A percentile compares a stretch with the other conserved stretches of the same genome.
phyloP scores from a whole-genome alignment of 2,329 filamentous ascomycete species.

The Microthyrium microscopicum region DNA sequence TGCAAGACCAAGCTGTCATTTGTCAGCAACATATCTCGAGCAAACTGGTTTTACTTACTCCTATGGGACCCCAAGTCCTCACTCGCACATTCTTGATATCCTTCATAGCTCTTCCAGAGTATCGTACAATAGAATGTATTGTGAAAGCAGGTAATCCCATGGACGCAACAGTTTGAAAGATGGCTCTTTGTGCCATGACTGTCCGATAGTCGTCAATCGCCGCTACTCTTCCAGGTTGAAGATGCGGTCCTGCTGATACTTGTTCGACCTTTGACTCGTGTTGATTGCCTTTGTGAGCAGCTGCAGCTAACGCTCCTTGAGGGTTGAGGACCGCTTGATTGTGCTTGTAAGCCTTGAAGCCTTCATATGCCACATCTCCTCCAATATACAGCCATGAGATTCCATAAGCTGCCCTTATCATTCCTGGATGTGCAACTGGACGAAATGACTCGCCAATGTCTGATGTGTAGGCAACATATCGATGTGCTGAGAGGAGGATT shows the following conservation, averaged over 20 bases:
- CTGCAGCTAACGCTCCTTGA: conserved; percentile 29
- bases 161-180: conserved; percentile 80
- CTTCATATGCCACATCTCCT: conserved; percentile 82
- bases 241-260: conserved; percentile 13
- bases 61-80: conserved; percentile 80
- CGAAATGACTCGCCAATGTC: conserved; percentile 95
- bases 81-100: conserved; percentile 57
- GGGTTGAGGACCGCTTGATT: conserved; percentile 67
- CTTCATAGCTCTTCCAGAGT: conserved; percentile 77
- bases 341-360: conserved; percentile 82
- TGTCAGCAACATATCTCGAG: conserved; percentile 9
- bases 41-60: conserved; percentile 38
- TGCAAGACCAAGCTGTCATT: conserved; percentile 37
- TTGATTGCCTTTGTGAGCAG: conserved; percentile 14
- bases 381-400: conserved; percentile 85
- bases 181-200: conserved; percentile 76
- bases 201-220: conserved; percentile 79
- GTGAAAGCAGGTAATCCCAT: conserved; percentile 93
- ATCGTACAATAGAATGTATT: conserved; percentile 82
- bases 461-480: conserved; percentile 92
- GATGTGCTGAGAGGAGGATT: conserved; percentile 75
- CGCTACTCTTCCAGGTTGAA: conserved; percentile 34
- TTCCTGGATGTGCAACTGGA: conserved; percentile 70
- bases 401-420: conserved; percentile 72
- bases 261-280: conserved; percentile 13